Conservation (phyloP, 1,284 basidiomycete genomes). For the Trametes sp. region DNA sequence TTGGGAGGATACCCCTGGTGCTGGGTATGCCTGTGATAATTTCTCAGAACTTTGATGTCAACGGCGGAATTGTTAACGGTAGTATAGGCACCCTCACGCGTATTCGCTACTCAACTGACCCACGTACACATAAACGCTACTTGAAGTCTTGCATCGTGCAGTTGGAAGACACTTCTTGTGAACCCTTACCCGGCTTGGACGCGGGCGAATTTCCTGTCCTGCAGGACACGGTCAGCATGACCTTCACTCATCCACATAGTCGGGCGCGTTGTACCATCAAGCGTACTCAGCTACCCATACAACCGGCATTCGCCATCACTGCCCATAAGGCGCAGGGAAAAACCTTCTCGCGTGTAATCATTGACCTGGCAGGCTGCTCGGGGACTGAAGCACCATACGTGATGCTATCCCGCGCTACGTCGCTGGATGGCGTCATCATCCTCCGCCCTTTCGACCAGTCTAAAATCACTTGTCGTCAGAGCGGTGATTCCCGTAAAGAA, state of each 20-base stretch:
- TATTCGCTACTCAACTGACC: no score
- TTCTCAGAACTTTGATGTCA: slow-evolving; percentile 42
- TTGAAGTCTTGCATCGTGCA: not conserved
- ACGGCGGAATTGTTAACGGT: slow-evolving; percentile 45
- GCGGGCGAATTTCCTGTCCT: not conserved
- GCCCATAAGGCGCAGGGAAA: slow-evolving; percentile 35
- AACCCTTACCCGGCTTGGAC: not conserved
- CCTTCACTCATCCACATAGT: not conserved
- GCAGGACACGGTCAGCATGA: not conserved
- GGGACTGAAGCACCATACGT: slow-evolving; percentile 29
- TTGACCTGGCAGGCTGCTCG: slow-evolving; percentile 25
- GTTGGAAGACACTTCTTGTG: no score
- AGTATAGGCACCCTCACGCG: slow-evolving; percentile 36
- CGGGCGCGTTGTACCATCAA: not conserved
- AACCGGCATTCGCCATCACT: slow-evolving; percentile 33
- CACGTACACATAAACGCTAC: not conserved
- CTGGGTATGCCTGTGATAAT: slow-evolving; percentile 49
- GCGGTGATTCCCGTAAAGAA: not conserved
- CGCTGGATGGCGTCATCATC: slow-evolving; percentile 28
- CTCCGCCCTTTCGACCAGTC: slow-evolving; percentile 24
- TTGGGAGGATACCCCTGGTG: slow-evolving; percentile 40
- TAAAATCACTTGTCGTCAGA: slow-evolving; percentile 4
- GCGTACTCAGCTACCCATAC: slow-evolving; percentile 28
- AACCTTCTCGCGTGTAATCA: slow-evolving; percentile 26
- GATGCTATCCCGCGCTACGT: slow-evolving; percentile 31